Base-by-base conservation (phyloP, 495 filamentous ascomycete species). In the Talaromyces adpressus region DNA sequence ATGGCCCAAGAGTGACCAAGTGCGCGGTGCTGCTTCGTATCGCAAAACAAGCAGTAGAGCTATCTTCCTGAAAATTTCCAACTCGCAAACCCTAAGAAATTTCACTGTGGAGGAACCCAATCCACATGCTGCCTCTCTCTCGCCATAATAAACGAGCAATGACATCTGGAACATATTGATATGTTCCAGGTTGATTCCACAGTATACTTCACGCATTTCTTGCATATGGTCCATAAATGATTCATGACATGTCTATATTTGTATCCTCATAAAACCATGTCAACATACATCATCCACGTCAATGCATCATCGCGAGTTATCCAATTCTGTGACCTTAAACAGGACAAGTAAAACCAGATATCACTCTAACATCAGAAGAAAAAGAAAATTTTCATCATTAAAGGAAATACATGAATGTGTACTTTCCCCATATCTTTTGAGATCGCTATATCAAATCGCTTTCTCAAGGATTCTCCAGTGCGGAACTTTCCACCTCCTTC, bases 191-290 rank as follows among this genome's bases (percentile, higher is more conserved):
- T 6, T 49, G 45, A 49, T 20, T 49, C 45, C 22, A 20, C 45
- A 8, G 3, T 49, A 22, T 18, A 9, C 6, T 9, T 2, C 2
- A 49, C 6, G n/a, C 9, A 49, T 8, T 45, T 4, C 2, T 4
- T 27, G 27, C n/a, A n/a, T 27, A 27, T 3, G 27, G 5, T 4
- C 27, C 27, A 7, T 18, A 2, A 8, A 12, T 20, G 5, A 20
- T 49, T 45, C 22, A 60, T 47, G 34, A 39, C 36, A 47, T 36
- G 58, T 60, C 36, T 45, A 60, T 60, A 60, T 22, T 22, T 60
- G 39, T 47, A 60, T 60, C 36, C 34, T 60, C 58, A 60, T 60
- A 60, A 60, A 60, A 29, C 18, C 58, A 47, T 36, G 25, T 60
- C 58, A 20, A 47, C 58, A 29, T 60, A 47, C 58, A 60, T 60